Conservation (phyloP, 345 rosid genomes). For the Noccaea bulbosa region DNA sequence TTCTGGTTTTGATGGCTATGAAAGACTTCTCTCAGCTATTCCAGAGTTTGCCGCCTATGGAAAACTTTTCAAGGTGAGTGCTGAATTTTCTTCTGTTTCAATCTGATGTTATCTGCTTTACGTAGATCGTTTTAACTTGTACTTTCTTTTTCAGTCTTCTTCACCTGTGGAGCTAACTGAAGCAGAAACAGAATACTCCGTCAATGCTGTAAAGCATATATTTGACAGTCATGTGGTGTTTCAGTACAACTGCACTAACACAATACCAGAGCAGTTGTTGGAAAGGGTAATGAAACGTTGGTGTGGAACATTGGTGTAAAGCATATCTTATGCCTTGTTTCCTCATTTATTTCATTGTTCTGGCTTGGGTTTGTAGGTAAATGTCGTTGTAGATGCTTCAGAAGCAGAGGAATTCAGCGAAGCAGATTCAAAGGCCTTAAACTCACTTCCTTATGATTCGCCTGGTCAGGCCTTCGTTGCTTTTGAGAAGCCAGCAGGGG, state of each 20-base stretch:
- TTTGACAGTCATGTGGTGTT: constrained; percentile 86
- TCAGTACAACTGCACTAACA: constrained; percentile 97
- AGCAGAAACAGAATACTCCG: constrained; percentile 96
- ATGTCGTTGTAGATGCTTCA: constrained; percentile 85
- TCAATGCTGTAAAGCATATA: constrained; percentile 91
- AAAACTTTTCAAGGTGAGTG: constrained; percentile 85
- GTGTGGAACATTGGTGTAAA: constrained; percentile 12
- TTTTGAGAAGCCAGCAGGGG: constrained; percentile 84
- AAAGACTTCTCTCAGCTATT: constrained; percentile 79
- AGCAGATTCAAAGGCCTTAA: constrained; percentile 67
- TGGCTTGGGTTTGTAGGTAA: constrained; percentile 57
- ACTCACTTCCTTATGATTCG: constrained; percentile 87
- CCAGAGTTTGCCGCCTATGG: constrained; percentile 83
- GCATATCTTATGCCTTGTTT: constrained; percentile 24
- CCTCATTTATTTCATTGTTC: constrained; percentile 33
- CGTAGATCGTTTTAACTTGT: constrained; percentile 33
- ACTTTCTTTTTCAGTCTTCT: constrained; percentile 62
- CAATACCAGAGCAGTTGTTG: constrained; percentile 90
- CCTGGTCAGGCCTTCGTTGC: constrained; percentile 93
- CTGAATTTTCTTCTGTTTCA: constrained; percentile 19
- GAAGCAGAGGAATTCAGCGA: constrained; percentile 89
- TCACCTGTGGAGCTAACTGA: constrained; percentile 93
- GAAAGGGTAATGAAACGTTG: constrained; percentile 67
- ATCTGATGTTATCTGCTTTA: constrained; percentile 8
- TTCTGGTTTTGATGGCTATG: constrained; percentile 79